Base-by-base conservation (phyloP, 1,139 yeast genomes). In the Magnusiomyces paraingens region DNA sequence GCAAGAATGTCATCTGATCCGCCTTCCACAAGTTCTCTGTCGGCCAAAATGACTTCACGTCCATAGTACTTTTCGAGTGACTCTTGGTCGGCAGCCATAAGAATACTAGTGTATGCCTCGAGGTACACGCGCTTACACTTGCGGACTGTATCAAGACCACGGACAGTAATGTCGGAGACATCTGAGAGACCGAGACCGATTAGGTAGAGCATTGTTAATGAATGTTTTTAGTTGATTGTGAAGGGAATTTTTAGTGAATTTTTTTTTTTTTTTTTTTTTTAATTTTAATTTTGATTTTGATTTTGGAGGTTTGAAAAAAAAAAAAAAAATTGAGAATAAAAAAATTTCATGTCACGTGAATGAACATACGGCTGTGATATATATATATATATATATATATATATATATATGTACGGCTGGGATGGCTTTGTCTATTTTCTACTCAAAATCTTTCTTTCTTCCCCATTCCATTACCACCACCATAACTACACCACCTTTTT, bases 31-130 rank as follows among this genome's bases (percentile, higher is more conserved):
- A 91, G 76, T 66, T 93, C 99, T 69, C 99, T 78, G 66, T 93
- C 98, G 14, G 99, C 99, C 54, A 93, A 73, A 47, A 86, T 83
- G 38, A 93, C 86, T 63, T 83, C 85, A 60, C 90, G 79, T 10
- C 95, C 98, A 66, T 93, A 93, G 65, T 84, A 89, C 63, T 80
- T 77, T 66, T 90, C 49, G 3, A 72, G 63, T 1, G 63, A 51
- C 53, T 76, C 80, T 66, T 82, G 75, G 62, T 85, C 82, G 4
- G 98, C 95, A 29, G 96, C 91, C 97, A 93, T 91, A 59, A 93
- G 76, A 60, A 93, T 91, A 49, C 96, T 86, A 1, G 99, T 93
- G 71, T 93, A 93, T 1, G 96, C 97, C 72, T 93, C 99, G 56
- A 93, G 76, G 63, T 93, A 93, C 12, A 93, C 96, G 45, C 96